Evolutionary conservation across 176 grass and related monocot genomes (phyloP).

Genomic region (Chloris gayana): DNA sequence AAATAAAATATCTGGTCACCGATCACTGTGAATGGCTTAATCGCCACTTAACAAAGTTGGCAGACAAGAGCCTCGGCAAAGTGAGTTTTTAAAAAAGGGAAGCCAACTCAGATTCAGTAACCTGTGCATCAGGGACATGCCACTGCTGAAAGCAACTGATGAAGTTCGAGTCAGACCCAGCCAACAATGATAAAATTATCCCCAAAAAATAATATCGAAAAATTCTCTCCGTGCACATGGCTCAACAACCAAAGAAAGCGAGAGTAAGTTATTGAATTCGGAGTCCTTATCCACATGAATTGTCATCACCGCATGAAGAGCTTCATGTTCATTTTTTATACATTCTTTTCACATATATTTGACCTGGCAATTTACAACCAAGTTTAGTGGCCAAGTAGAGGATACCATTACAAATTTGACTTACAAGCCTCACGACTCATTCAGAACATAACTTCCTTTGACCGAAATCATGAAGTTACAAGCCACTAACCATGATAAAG

Average conservation of each 20-base stretch:
- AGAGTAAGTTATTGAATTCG: neutral
- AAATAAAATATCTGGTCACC: neutral
- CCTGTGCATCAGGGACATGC: neutral
- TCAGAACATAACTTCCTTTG: conserved; percentile 25
- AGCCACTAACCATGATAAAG: conserved; percentile 30
- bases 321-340: neutral
- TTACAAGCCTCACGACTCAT: neutral
- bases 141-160: neutral
- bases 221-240: neutral
- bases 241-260: conserved; percentile 8
- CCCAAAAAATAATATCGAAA: neutral
- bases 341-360: neutral
- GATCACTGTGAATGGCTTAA: neutral
- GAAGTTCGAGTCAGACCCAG: conserved; percentile 7
- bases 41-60: conserved; percentile 9
- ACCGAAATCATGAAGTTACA: conserved; percentile 18
- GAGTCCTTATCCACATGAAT: neutral
- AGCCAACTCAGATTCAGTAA: neutral
- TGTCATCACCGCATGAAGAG: neutral
- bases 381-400: conserved; percentile 18
- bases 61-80: conserved; percentile 18
- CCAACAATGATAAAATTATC: neutral
- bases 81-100: neutral
- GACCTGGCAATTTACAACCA: neutral
- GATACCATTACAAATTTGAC: conserved; percentile 19